These are phyloP conservation scores for Globisporangium mamillatum DNA, from an alignment of 352 stramenopile species.

Conservation along the genomic window DNA sequence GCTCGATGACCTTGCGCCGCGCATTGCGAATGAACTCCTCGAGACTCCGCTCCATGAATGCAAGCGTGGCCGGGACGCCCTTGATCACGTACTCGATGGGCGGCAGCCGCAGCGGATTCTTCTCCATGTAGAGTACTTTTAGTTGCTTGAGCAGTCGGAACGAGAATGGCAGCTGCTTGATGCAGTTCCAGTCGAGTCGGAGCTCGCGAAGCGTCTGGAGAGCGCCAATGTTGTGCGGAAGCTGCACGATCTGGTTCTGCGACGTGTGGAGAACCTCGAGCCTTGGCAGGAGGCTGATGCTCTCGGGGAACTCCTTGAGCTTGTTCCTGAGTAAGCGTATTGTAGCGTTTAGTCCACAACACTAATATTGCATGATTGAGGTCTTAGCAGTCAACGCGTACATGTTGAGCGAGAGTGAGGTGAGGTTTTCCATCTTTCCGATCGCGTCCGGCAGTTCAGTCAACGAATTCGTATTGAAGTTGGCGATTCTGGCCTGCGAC, in stretches of 20 bases:
- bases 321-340: slow-evolving; percentile 27
- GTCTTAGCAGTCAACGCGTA: neutral
- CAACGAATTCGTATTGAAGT: slow-evolving; percentile 48
- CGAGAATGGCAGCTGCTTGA: slow-evolving; percentile 63
- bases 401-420: slow-evolving; percentile 45
- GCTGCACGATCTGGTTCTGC: slow-evolving; percentile 37
- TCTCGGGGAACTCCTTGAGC: slow-evolving; percentile 41
- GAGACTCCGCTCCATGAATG: slow-evolving; percentile 53
- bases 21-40: slow-evolving; percentile 44
- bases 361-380: neutral
- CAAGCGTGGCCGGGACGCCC: slow-evolving; percentile 43
- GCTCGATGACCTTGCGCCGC: slow-evolving; percentile 45
- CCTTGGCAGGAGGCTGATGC: slow-evolving; percentile 28
- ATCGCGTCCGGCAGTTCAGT: slow-evolving; percentile 34
- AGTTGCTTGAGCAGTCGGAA: slow-evolving; percentile 42
- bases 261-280: slow-evolving; percentile 42
- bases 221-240: slow-evolving; percentile 51
- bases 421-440: slow-evolving; percentile 38
- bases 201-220: slow-evolving; percentile 46
- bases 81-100: slow-evolving; percentile 45
- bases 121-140: slow-evolving; percentile 46
- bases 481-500: slow-evolving; percentile 29
- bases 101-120: slow-evolving; percentile 54
- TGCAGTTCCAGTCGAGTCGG: slow-evolving; percentile 59
- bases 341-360: neutral